Conservation (phyloP, 192 early-diverging fungal species). For the Pecoramyces ruminantium region DNA sequence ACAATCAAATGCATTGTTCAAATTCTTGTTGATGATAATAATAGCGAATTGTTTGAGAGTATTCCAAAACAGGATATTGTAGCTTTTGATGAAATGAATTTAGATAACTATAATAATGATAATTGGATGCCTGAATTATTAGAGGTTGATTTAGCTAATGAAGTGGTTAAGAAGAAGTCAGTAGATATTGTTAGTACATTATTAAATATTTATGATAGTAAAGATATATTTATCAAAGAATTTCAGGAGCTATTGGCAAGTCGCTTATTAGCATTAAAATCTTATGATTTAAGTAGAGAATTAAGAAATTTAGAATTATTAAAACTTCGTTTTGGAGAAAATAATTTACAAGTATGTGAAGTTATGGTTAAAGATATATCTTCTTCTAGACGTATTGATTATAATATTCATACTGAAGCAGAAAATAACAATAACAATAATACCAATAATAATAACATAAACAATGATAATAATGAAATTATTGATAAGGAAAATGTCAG, state of each 20-base stretch:
- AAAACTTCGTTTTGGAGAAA: constrained; percentile 51
- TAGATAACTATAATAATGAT: constrained; percentile 24
- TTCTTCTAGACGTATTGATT: constrained; percentile 48
- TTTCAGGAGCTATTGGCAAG: constrained; percentile 41
- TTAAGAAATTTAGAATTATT: constrained; percentile 51
- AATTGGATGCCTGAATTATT: constrained; percentile 45
- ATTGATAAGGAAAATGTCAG: neutral
- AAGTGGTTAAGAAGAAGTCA: constrained; percentile 1
- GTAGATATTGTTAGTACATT: constrained; percentile 51
- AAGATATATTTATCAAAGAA: constrained; percentile 50
- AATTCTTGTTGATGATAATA: constrained; percentile 44
- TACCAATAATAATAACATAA: neutral
- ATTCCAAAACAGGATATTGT: constrained; percentile 9
- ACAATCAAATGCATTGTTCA: constrained; percentile 49
- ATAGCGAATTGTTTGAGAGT: constrained; percentile 27
- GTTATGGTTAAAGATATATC: constrained; percentile 69
- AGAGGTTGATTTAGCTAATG: constrained; percentile 28
- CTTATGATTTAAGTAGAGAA: constrained; percentile 37
- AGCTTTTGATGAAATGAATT: constrained; percentile 24
- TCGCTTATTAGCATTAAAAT: constrained; percentile 20
- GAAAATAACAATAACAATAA: neutral
- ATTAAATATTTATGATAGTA: constrained; percentile 48
- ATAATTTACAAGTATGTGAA: constrained; percentile 43
- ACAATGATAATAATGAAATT: neutral
- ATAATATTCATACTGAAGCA: constrained; percentile 18